Conservation (phyloP, 129 eudicot genomes). For the Saposhnikovia divaricata region DNA sequence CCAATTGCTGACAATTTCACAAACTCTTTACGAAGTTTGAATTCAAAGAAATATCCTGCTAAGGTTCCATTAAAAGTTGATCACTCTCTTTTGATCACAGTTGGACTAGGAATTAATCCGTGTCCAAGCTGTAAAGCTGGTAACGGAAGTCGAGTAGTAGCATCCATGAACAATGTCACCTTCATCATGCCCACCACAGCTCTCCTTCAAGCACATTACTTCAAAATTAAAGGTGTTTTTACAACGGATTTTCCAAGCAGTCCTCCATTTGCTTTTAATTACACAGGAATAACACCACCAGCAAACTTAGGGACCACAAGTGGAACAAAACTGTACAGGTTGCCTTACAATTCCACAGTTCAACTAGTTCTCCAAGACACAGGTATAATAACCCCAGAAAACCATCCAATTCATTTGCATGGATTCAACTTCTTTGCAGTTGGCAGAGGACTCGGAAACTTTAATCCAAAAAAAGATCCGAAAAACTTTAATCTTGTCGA, state of each 20-base stretch:
- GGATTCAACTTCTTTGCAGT: conserved; percentile 76
- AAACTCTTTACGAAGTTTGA: conserved; percentile 57
- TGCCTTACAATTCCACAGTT: conserved; percentile 59
- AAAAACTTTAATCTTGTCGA: conserved; percentile 62
- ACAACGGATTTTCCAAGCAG: conserved; percentile 70
- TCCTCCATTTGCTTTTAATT: conserved; percentile 51
- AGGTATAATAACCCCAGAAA: conserved; percentile 54
- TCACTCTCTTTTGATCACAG: conserved; percentile 52
- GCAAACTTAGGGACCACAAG: conserved; percentile 35
- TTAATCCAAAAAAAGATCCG: conserved; percentile 49
- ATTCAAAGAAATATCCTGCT: conserved; percentile 58
- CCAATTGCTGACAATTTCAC: conserved; percentile 52
- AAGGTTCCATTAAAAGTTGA: conserved; percentile 52
- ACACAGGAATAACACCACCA: conserved; percentile 42
- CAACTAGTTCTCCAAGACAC: conserved; percentile 75
- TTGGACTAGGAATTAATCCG: conserved; percentile 57
- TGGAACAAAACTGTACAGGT: conserved; percentile 60
- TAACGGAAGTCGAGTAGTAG: conserved; percentile 64
- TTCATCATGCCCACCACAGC: conserved; percentile 71
- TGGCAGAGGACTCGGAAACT: conserved; percentile 67
- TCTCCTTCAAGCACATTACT: conserved; percentile 63
- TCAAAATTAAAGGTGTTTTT: conserved; percentile 55
- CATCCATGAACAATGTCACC: conserved; percentile 57
- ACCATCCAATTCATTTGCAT: conserved; percentile 77
- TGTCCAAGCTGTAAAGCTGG: conserved; percentile 71